phyloP scores from a whole-genome alignment of 1,284 basidiomycete species.

The Ustilago hordei region DNA sequence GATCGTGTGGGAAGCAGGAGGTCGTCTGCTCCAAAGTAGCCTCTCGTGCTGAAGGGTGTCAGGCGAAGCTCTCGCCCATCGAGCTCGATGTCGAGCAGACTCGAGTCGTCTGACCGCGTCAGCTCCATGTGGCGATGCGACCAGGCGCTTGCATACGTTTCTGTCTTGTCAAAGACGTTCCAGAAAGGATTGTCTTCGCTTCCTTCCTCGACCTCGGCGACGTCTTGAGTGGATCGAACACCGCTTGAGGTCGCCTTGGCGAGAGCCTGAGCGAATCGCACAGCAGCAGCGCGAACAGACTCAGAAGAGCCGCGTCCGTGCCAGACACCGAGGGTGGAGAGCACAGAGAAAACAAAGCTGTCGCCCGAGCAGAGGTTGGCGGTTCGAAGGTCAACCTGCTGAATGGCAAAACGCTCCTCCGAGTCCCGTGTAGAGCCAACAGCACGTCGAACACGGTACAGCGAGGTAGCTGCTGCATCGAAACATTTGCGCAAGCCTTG shows the following conservation, averaged over 20 bases:
- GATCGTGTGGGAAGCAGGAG: slow-evolving; percentile 33
- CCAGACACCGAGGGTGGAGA: slow-evolving; percentile 59
- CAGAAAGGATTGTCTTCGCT: slow-evolving; percentile 55
- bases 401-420: slow-evolving; percentile 40
- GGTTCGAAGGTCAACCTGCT: slow-evolving; percentile 58
- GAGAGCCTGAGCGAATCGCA: slow-evolving; percentile 50
- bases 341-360: slow-evolving; percentile 51
- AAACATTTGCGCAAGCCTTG: slow-evolving; percentile 54
- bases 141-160: slow-evolving; percentile 53
- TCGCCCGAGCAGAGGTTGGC: slow-evolving; percentile 59
- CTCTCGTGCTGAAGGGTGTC: slow-evolving; percentile 15
- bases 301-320: slow-evolving; percentile 53
- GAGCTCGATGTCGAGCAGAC: slow-evolving; percentile 34
- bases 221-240: slow-evolving; percentile 18
- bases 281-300: slow-evolving; percentile 46
- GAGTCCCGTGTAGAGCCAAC: slow-evolving; percentile 10
- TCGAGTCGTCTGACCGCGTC: slow-evolving; percentile 18
- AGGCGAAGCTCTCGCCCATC: slow-evolving; percentile 25
- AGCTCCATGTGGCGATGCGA: slow-evolving; percentile 32
- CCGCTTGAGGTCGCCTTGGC: slow-evolving; percentile 30
- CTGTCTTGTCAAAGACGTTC: slow-evolving; percentile 49
- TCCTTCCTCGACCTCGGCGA: slow-evolving; percentile 61
- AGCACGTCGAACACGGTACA: slow-evolving; percentile 54
- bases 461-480: slow-evolving; percentile 37
- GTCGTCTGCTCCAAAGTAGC: slow-evolving; percentile 40